Evolutionary conservation across 345 rosid genomes (phyloP), one percentile per base, ranked within the genome.

Genomic region (Capsella bursapastoris): DNA sequence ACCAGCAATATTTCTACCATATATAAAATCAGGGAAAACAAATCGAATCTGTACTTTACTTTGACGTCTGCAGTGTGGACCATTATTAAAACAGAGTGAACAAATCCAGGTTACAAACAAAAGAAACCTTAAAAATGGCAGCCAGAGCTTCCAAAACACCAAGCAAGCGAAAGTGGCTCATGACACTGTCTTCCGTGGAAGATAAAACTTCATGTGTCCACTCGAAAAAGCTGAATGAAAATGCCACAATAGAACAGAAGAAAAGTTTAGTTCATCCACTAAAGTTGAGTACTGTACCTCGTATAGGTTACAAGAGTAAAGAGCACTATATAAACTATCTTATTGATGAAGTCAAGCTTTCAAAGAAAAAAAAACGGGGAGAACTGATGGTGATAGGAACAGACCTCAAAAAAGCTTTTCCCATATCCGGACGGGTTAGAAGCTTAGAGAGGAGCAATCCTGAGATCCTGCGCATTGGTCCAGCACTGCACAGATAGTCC

Each of bases 351-450:
- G 3, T 62, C 57, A 25, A 62, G 15, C 27, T 38, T 61, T 44
- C 7, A 70, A 28, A 49, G 22, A 1, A 4, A 40, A 66, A 40
- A 29, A 29, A 29, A 32, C 6, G 5, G 34, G 34, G 6, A 32
- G 22, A 50, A 45, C 49, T 16, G 27, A 48, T 14, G 59, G 28
- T 77, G 56, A 38, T 43, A 57, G 18, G 25, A 28, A 32, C 68
- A 76, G 64, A 93, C 97, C 97, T 87, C 57, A 83, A 13, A 71
- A 92, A 92, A 14, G 92, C 93, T 68, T 84, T 78, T 41, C 90
- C 87, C 97, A 95, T 95, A 85, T 95, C 97, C 2, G 96, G 99
- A 55, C 97, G 93, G 2, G 97, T 84, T 32, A 95, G 82, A 74
- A 95, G 99, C 89, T 72, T 90, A 1, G 97, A 86, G 40, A 95